Base-by-base conservation (phyloP, 768 basidiomycete species). In the Lactarius deliciosus region DNA sequence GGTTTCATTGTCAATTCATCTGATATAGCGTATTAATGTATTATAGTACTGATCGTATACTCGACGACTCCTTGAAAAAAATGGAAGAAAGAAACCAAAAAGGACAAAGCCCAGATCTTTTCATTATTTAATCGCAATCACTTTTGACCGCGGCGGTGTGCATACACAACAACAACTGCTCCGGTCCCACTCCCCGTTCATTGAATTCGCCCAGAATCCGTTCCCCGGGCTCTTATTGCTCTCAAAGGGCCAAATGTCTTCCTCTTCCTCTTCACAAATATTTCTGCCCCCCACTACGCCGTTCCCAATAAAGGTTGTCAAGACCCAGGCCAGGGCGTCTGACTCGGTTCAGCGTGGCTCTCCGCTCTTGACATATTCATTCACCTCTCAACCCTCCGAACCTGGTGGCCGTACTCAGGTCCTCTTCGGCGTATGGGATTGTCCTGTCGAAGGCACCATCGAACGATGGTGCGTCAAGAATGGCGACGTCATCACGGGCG, bases 391-490 rank as follows among this genome's bases (percentile, higher is more conserved):
- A 65, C 74, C 85, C 54, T 68, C 79, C 61, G 72, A 75, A 15
- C 79, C 81, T 64, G 81, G 80, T 60, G 76, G 80, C 58, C 77
- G 77, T 69, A 81, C 84, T 57, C 90, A 91, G 75, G 83, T 85
- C 64, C 85, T 91, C 67, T 92, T 92, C 74, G 92, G 93, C 65
- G 91, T 89, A 43, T 98, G 94, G 94, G 96, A 98, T 75, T 86
- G 86, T 61, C 83, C 91, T 38, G 81, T 97, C 25, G 91, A 94
- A 70, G 96, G 96, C 63, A 82, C 82, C 10, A 74, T 98, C 43
- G 81, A 85, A 50, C 75, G 77, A 18, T 98, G 95, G 95, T 82
- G 81, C 60, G 75, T 92, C 69, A 83, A 81, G 43, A 75, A 79
- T 2, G 89, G 89, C 65, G 90, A 92, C 70, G 80, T 85, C 61